These are phyloP conservation scores for Populus simonii DNA, from an alignment of 345 rosid species.

Conservation along the genomic window DNA sequence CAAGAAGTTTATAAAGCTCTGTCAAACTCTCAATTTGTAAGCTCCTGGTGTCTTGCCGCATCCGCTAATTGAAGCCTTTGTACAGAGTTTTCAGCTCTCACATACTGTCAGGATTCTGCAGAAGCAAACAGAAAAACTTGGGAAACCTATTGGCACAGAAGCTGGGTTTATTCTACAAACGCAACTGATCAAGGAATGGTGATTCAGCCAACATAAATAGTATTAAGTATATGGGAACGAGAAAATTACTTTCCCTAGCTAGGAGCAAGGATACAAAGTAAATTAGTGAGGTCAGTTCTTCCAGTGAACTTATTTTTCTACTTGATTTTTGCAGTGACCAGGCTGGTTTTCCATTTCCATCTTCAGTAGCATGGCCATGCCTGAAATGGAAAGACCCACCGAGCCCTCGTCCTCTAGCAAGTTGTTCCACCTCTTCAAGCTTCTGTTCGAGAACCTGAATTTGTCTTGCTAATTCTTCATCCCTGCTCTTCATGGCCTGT, in stretches of 20 bases:
- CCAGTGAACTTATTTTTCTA: not conserved
- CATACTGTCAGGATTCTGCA: not conserved
- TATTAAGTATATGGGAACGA: not conserved
- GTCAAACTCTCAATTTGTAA: not conserved
- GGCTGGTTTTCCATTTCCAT: slow-evolving; percentile 27
- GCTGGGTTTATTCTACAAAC: not conserved
- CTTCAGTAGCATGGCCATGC: slow-evolving; percentile 18
- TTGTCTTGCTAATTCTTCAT: slow-evolving; percentile 46
- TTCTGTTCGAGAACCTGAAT: slow-evolving; percentile 39
- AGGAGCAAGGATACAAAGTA: not conserved
- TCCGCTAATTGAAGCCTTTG: not conserved
- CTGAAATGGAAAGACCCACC: slow-evolving; percentile 24
- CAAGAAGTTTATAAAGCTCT: too few species aligned
- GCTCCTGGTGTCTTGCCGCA: not conserved
- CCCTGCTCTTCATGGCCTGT: slow-evolving; percentile 53
- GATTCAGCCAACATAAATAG: not conserved
- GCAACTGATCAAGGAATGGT: not conserved
- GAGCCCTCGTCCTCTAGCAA: slow-evolving; percentile 34
- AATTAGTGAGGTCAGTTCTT: not conserved
- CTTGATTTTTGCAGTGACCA: slow-evolving; percentile 11
- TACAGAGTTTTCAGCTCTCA: not conserved
- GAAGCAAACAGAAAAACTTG: not conserved
- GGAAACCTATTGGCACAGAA: not conserved
- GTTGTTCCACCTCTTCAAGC: slow-evolving; percentile 44
- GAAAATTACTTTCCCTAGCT: not conserved